A percentile compares a stretch with the other conserved stretches of the same genome.
These are phyloP conservation scores for Hanseniaspora gamundiae DNA, from an alignment of 1,139 yeast genomes.

Conservation along the genomic window DNA sequence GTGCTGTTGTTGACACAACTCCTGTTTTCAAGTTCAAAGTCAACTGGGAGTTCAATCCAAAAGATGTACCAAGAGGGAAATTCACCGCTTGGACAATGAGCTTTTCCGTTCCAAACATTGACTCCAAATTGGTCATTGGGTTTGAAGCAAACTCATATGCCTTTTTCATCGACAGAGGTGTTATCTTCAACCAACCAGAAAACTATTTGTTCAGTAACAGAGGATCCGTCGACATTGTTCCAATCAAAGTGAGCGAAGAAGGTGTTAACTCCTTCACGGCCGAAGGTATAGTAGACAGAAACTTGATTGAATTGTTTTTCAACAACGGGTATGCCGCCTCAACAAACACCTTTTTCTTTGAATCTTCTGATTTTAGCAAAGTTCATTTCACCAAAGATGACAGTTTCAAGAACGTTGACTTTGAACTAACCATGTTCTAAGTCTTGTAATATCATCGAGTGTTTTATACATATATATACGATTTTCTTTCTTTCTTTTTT, in stretches of 20 bases:
- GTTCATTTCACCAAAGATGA: neutral
- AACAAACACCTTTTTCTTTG: conserved; percentile 19
- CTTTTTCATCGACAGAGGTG: conserved; percentile 12
- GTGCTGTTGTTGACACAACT: conserved; percentile 8
- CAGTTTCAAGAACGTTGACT: neutral
- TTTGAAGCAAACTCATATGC: conserved; percentile 10
- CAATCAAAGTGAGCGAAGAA: conserved; percentile 5
- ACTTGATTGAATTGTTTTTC: conserved; percentile 22
- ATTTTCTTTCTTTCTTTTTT: too few relatives aligned
- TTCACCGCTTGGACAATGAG: neutral
- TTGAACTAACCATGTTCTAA: too few relatives aligned
- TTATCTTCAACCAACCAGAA: conserved; percentile 5
- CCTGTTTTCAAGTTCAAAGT: neutral
- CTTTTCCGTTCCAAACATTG: neutral
- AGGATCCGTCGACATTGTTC: conserved; percentile 11
- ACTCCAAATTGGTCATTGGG: neutral
- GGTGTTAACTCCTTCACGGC: conserved; percentile 12
- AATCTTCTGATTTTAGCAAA: neutral
- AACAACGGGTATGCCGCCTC: conserved; percentile 19
- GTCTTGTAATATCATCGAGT: too few relatives aligned
- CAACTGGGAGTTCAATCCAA: neutral
- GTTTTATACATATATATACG: neutral
- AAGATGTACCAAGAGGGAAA: neutral
- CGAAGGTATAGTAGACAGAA: conserved; percentile 22
- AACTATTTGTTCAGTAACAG: conserved; percentile 11